phyloP scores from a whole-genome alignment of 73 alveolate genomes.

The Tetrahymena elliotti region DNA sequence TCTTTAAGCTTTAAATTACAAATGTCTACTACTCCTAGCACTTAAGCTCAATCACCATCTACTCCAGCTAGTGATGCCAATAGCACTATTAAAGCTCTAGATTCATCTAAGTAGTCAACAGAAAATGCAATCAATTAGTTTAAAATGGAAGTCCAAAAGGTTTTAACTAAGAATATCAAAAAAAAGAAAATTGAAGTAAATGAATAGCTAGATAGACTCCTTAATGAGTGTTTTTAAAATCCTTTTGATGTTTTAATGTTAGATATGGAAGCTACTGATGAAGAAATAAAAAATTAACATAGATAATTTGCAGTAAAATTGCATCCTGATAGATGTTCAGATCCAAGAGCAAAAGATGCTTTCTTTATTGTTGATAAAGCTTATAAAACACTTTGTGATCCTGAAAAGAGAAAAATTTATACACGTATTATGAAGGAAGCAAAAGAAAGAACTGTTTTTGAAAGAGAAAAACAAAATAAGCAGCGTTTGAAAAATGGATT shows the following conservation, averaged over 20 bases:
- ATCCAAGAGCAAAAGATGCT: conserved; percentile 84
- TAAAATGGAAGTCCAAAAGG: neutral
- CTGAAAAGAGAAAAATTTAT: conserved; percentile 70
- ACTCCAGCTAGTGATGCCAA: neutral
- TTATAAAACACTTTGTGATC: conserved; percentile 77
- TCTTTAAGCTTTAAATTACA: neutral
- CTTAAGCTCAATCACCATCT: neutral
- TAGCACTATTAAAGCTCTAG: neutral
- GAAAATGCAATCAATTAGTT: neutral
- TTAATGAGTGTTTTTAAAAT: conserved; percentile 43
- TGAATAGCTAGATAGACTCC: conserved; percentile 37
- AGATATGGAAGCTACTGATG: conserved; percentile 84
- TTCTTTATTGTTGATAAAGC: conserved; percentile 85
- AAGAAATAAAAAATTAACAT: conserved; percentile 76
- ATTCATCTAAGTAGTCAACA: neutral
- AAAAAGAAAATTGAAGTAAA: conserved; percentile 16
- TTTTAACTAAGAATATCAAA: neutral
- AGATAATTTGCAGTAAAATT: conserved; percentile 65
- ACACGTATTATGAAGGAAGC: conserved; percentile 90
- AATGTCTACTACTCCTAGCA: neutral
- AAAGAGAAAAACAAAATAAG: conserved; percentile 71
- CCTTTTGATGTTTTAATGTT: conserved; percentile 87
- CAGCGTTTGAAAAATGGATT: conserved; percentile 67
- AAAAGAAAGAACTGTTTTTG: conserved; percentile 83
- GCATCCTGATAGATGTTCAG: conserved; percentile 92